These are phyloP conservation scores for Clitopilus hobsonii DNA, from an alignment of 768 basidiomycete genomes.

Conservation along the genomic window DNA sequence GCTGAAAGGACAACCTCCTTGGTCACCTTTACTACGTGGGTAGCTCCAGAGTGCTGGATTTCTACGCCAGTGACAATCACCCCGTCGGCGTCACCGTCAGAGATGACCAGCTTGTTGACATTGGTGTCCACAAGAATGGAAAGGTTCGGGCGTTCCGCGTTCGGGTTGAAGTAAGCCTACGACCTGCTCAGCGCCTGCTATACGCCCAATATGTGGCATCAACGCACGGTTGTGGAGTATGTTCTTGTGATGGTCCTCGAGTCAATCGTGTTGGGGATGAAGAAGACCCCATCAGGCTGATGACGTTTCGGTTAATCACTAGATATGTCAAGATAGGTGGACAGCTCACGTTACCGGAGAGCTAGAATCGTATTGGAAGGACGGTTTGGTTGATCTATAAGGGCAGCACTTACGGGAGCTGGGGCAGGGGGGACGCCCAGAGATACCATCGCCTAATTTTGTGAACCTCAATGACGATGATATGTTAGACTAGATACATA, in stretches of 20 bases:
- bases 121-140: slow-evolving; percentile 4
- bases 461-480: too few relatives aligned
- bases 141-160: not conserved
- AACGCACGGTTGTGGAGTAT: not conserved
- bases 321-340: not conserved
- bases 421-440: not conserved
- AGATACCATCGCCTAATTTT: not conserved
- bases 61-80: slow-evolving; percentile 3
- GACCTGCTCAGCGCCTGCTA: too few relatives aligned
- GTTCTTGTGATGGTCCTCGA: not conserved
- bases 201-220: too few relatives aligned
- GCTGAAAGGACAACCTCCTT: slow-evolving; percentile 7
- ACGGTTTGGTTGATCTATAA: not conserved
- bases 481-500: too few relatives aligned
- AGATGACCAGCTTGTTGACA: slow-evolving; percentile 5
- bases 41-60: not conserved
- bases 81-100: not conserved
- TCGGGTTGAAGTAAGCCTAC: slow-evolving; percentile 2
- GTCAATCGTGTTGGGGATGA: slow-evolving; percentile 3
- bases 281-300: slow-evolving; percentile 1
- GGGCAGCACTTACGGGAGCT: not conserved
- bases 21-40: not conserved
- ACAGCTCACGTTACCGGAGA: not conserved
- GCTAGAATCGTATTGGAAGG: not conserved
- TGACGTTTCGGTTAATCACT: not conserved